Percentiles rank a stretch among this genome's conserved stretches.
These are phyloP conservation scores for Cytospora piceae DNA, from an alignment of 2,329 filamentous ascomycete genomes.

Conservation along the genomic window DNA sequence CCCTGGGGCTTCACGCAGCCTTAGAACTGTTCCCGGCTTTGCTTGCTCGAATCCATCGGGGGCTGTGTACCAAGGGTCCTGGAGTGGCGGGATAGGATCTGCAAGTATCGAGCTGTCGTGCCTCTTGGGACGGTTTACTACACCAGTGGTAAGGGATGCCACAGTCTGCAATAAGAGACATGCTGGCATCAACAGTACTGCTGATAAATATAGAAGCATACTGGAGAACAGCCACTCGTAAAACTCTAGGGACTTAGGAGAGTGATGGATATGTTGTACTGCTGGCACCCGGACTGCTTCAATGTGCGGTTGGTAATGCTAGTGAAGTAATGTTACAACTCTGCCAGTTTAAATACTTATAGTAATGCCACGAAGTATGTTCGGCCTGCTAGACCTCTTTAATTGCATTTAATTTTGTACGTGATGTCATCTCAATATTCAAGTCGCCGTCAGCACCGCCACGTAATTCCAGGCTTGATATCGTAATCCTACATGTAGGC, in stretches of 20 bases:
- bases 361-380: no score
- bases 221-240: neutral
- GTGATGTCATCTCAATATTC: neutral
- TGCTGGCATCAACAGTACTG: constrained; percentile 3
- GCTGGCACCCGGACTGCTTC: no score
- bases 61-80: constrained; percentile 42
- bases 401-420: neutral
- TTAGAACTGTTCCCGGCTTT: constrained; percentile 37
- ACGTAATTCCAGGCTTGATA: neutral
- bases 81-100: constrained; percentile 35
- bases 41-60: constrained; percentile 37
- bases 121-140: neutral
- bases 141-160: neutral
- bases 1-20: constrained; percentile 37
- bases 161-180: constrained; percentile 1
- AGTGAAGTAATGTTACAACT: no score
- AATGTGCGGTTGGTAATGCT: no score
- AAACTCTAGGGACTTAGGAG: neutral
- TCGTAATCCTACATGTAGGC: neutral
- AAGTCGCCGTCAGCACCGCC: neutral
- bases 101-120: neutral
- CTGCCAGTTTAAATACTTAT: no score
- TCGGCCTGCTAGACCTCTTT: neutral
- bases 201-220: constrained; percentile 13
- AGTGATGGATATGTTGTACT: neutral